Percentiles rank a stretch among this genome's conserved stretches.
These are phyloP conservation scores for Penicillium italicum DNA, from an alignment of 2,329 filamentous ascomycete genomes.

Conservation along the genomic window DNA sequence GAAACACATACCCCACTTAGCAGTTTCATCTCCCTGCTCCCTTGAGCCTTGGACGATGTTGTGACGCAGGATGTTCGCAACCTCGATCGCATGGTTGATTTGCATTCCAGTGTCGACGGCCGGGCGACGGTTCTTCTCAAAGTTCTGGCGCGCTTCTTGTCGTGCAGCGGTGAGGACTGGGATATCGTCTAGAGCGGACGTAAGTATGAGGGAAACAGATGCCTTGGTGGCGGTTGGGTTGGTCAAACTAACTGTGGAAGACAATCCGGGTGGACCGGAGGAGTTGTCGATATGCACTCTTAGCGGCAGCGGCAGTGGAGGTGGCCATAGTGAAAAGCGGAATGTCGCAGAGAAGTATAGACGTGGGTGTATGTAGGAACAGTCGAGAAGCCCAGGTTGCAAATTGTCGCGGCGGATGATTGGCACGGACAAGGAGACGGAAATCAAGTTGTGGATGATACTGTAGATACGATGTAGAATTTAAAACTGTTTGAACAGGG, in stretches of 20 bases:
- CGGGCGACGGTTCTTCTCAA: conserved; percentile 64
- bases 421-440: background rate
- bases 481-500: background rate
- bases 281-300: conserved; percentile 74
- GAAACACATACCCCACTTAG: conserved; percentile 34
- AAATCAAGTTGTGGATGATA: background rate
- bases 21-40: conserved; percentile 30
- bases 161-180: conserved; percentile 67
- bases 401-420: background rate
- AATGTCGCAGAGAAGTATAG: background rate
- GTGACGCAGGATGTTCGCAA: conserved; percentile 72
- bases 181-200: conserved; percentile 59
- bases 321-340: conserved; percentile 21
- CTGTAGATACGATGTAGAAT: background rate
- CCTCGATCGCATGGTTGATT: conserved; percentile 75
- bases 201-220: conserved; percentile 7
- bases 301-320: conserved; percentile 53
- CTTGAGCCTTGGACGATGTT: conserved; percentile 83
- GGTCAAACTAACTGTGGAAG: conserved; percentile 63
- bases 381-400: background rate
- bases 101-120: conserved; percentile 59
- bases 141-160: conserved; percentile 67
- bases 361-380: background rate
- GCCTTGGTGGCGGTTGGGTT: background rate
- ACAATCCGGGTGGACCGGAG: conserved; percentile 77